Conservation (phyloP, 208 protist genomes). For the Trypanosoma platydactyli region DNA sequence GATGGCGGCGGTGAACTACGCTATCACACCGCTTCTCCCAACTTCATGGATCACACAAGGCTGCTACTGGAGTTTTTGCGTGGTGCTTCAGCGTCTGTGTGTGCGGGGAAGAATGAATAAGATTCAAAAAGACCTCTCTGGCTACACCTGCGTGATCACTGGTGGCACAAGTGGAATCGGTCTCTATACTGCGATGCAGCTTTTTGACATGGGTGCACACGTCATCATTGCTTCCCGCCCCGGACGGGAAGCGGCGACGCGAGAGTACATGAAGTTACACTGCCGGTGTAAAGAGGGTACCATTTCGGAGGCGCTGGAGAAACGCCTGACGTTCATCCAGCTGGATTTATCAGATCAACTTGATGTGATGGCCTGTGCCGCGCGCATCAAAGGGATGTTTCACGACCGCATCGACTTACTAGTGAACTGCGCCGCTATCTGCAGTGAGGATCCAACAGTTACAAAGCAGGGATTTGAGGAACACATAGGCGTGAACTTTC, state of each 20-base stretch:
- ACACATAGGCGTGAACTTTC: conserved; percentile 82
- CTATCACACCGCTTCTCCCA: conserved; percentile 28
- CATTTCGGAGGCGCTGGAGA: conserved; percentile 31
- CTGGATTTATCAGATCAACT: conserved; percentile 71
- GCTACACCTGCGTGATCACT: conserved; percentile 67
- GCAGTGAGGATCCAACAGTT: conserved; percentile 53
- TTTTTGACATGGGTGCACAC: conserved; percentile 62
- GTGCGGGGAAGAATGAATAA: conserved; percentile 58
- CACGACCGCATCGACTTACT: conserved; percentile 67
- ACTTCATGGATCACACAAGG: conserved; percentile 30
- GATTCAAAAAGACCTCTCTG: conserved; percentile 54
- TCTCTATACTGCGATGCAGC: conserved; percentile 68
- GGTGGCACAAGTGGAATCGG: conserved; percentile 81
- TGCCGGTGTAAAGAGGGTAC: conserved; percentile 15
- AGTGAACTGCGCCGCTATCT: conserved; percentile 81
- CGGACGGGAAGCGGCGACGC: conserved; percentile 50
- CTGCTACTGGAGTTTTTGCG: conserved; percentile 44
- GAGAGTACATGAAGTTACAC: conserved; percentile 40
- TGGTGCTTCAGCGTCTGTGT: conserved; percentile 61
- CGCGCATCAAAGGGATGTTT: conserved; percentile 60
- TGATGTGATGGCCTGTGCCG: conserved; percentile 52
- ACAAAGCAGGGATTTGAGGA: conserved; percentile 74
- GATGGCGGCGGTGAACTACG: conserved; percentile 41
- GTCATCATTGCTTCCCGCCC: conserved; percentile 57
- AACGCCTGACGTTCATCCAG: conserved; percentile 56